Evolutionary conservation across 306 rosid genomes (phyloP).

Genomic region (Acacia melanoxylon): DNA sequence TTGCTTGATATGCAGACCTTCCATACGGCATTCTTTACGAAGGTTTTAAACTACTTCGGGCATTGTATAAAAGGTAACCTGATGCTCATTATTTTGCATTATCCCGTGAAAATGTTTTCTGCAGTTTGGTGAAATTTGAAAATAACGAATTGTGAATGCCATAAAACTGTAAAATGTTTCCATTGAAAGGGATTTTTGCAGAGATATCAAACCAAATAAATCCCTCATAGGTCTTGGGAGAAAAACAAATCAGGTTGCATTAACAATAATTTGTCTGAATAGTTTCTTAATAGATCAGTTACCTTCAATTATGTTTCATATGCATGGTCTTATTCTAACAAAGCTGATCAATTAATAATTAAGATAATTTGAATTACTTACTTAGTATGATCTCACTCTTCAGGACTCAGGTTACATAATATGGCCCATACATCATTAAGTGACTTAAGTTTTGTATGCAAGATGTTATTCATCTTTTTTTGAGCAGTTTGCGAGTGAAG

Average conservation of each 20-base stretch:
- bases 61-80: slow-evolving; percentile 60
- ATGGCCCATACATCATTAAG: not conserved
- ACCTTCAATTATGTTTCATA: no score
- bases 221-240: no score
- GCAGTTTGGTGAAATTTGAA: slow-evolving; percentile 84
- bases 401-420: not conserved
- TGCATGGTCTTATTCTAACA: no score
- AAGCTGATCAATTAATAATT: no score
- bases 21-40: slow-evolving; percentile 72
- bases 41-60: slow-evolving; percentile 20
- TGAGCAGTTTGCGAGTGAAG: not conserved
- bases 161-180: no score
- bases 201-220: no score
- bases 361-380: no score
- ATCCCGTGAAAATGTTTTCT: slow-evolving; percentile 91
- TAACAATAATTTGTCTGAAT: no score
- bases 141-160: slow-evolving; percentile 74
- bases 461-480: not conserved
- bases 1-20: slow-evolving; percentile 65
- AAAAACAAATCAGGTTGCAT: no score
- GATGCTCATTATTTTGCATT: slow-evolving; percentile 75
- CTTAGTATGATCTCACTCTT: not conserved
- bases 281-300: no score
- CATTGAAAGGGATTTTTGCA: no score
- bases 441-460: not conserved